Percentiles rank a stretch among this genome's conserved stretches.
These are phyloP conservation scores for Candida railenensis DNA, from an alignment of 805 yeast species.

Conservation along the genomic window DNA sequence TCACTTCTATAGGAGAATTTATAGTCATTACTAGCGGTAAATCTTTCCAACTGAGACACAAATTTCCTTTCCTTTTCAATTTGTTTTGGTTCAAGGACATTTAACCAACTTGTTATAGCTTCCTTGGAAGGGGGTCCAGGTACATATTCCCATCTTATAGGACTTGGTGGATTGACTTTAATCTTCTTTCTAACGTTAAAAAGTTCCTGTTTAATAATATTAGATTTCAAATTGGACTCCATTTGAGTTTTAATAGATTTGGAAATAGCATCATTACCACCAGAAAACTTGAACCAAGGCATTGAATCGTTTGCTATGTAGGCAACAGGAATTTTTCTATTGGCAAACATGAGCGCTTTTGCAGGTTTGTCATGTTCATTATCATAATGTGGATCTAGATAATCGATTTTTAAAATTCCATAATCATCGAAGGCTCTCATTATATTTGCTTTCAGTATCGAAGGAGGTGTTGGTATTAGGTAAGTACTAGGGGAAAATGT, in stretches of 20 bases:
- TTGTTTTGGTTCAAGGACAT: conserved; percentile 11
- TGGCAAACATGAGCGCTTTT: conserved; percentile 64
- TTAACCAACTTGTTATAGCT: conserved; percentile 36
- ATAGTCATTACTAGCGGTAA: conserved; percentile 37
- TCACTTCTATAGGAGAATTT: conserved; percentile 37
- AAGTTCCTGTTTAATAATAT: neutral
- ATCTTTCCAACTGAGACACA: conserved; percentile 52
- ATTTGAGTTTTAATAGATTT: neutral
- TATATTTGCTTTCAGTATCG: conserved; percentile 11
- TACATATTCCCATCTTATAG: conserved; percentile 44
- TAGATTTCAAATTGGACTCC: neutral
- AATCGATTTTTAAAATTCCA: conserved; percentile 52
- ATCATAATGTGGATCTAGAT: conserved; percentile 64
- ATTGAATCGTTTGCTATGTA: conserved; percentile 25
- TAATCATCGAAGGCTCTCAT: conserved; percentile 34
- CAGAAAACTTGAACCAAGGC: conserved; percentile 5
- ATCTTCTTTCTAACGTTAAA: neutral
- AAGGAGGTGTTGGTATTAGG: neutral
- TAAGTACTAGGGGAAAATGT: neutral
- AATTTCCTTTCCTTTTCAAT: conserved; percentile 12
- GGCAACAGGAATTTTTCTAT: conserved; percentile 54
- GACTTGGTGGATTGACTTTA: neutral
- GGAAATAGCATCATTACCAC: neutral
- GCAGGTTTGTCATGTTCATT: conserved; percentile 51
- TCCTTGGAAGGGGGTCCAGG: conserved; percentile 47